Percentiles rank a stretch among this genome's conserved stretches.
phyloP scores from a whole-genome alignment of 768 basidiomycete genomes.

The Pisolithus marmoratus region DNA sequence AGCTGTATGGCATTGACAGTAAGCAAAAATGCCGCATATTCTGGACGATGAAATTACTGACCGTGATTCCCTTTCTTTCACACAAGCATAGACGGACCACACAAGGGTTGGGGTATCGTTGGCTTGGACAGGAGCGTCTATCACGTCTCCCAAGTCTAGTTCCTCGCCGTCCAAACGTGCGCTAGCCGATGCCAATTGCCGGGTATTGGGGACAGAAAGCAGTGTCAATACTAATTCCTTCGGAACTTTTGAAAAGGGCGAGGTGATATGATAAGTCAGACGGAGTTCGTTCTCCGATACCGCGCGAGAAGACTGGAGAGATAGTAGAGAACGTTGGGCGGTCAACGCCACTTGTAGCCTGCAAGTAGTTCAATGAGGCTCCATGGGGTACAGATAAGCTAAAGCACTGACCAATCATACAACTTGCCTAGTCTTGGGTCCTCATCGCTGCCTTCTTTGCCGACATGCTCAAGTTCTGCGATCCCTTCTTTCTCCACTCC shows the following conservation, averaged over 20 bases:
- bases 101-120: slow-evolving; percentile 65
- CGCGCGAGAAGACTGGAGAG: slow-evolving; percentile 52
- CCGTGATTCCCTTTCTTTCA: slow-evolving; percentile 13
- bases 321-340: slow-evolving; percentile 57
- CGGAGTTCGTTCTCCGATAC: slow-evolving; percentile 75
- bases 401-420: slow-evolving; percentile 57
- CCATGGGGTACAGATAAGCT: background rate
- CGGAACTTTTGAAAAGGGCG: slow-evolving; percentile 15
- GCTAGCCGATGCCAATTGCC: slow-evolving; percentile 56
- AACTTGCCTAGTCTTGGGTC: slow-evolving; percentile 59
- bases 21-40: too few relatives aligned
- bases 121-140: slow-evolving; percentile 56
- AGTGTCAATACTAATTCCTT: slow-evolving; percentile 46
- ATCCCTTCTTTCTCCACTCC: slow-evolving; percentile 63
- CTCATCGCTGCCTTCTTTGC: slow-evolving; percentile 50
- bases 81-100: slow-evolving; percentile 51
- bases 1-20: too few relatives aligned
- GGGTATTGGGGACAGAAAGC: slow-evolving; percentile 66
- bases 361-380: background rate
- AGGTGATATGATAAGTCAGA: slow-evolving; percentile 54
- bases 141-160: slow-evolving; percentile 50
- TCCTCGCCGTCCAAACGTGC: slow-evolving; percentile 49
- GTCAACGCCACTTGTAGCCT: slow-evolving; percentile 71
- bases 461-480: slow-evolving; percentile 47
- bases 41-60: too few relatives aligned